Conservation (phyloP, 2,329 filamentous ascomycete genomes). For the Emericellopsis atlantica region DNA sequence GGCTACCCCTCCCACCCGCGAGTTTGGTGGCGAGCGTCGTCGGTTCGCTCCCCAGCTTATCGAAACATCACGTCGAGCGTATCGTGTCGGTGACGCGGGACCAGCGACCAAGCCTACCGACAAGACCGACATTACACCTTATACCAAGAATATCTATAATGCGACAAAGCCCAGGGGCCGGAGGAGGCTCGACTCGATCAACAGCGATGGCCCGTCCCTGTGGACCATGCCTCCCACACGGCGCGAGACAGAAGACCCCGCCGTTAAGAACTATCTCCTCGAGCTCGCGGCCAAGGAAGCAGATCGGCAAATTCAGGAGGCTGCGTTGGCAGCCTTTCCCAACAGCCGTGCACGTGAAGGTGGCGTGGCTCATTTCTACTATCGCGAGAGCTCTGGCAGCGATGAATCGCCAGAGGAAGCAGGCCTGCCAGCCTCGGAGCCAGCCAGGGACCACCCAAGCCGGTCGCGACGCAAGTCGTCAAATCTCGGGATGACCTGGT, state of each 20-base stretch:
- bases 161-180: conserved; percentile 25
- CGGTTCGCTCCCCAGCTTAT: conserved; percentile 69
- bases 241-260: conserved; percentile 62
- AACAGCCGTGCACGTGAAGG: conserved; percentile 58
- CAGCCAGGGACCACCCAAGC: conserved; percentile 14
- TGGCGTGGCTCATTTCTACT: conserved; percentile 56
- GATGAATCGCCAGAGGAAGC: conserved; percentile 27
- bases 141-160: conserved; percentile 49
- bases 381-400: conserved; percentile 50
- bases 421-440: not conserved
- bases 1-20: conserved; percentile 27
- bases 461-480: conserved; percentile 44
- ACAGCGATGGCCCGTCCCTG: conserved; percentile 12
- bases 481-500: conserved; percentile 55
- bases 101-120: conserved; percentile 52
- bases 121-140: conserved; percentile 60
- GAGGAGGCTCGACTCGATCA: conserved; percentile 14
- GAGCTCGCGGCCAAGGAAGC: conserved; percentile 69
- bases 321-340: conserved; percentile 64
- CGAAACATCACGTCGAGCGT: conserved; percentile 63
- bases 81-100: conserved; percentile 50
- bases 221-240: conserved; percentile 28
- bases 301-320: conserved; percentile 67
- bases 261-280: conserved; percentile 64
- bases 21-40: conserved; percentile 27